Evolutionary conservation across 2,329 filamentous ascomycete genomes (phyloP), one percentile per base, ranked within the genome.

Genomic region (Graphiopsis chlorocephala): DNA sequence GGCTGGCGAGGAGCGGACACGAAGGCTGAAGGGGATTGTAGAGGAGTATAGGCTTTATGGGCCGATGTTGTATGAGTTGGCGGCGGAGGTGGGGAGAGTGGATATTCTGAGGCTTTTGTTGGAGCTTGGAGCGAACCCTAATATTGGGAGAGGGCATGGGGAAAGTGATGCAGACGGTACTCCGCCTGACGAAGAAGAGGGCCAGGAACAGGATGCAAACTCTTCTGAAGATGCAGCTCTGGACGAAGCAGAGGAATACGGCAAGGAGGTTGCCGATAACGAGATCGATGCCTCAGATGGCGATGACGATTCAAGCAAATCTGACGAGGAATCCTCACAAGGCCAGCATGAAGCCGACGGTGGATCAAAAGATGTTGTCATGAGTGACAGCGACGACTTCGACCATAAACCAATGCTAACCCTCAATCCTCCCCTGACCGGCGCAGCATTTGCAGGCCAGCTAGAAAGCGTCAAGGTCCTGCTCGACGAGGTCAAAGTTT

Each of bases 381-480:
- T n/a, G 26, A 53, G 26, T 28, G 48, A 29, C 26, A 29, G 14
- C 15, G 48, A 52, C 7, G 48, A 52, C 8, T 17, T 15, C 25
- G 26, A 31, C 12, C 25, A 25, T 17, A 29, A 26, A 12, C 50
- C 50, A 11, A 28, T 47, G 38, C 45, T 31, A 12, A 23, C 15
- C 3, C 23, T 60, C 12, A 38, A 45, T 47, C 57, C 57, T 28
- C 23, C 25, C 17, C 26, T 31, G 28, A 47, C 23, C 2, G 35
- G 26, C 17, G 57, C 56, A 17, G 56, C 38, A n/a, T 25, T 60
- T 2, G 2, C 26, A 12, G 38, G 38, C 23, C 57, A 60, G 25
- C 38, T 60, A 6, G 57, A 60, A 28, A 47, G 57, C n/a, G 57
- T 60, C 38, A 25, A 60, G 28, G 23, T 60, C 35, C 12, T 60